Conservation (phyloP, 2,329 filamentous ascomycete genomes). For the Alternaria triticina region DNA sequence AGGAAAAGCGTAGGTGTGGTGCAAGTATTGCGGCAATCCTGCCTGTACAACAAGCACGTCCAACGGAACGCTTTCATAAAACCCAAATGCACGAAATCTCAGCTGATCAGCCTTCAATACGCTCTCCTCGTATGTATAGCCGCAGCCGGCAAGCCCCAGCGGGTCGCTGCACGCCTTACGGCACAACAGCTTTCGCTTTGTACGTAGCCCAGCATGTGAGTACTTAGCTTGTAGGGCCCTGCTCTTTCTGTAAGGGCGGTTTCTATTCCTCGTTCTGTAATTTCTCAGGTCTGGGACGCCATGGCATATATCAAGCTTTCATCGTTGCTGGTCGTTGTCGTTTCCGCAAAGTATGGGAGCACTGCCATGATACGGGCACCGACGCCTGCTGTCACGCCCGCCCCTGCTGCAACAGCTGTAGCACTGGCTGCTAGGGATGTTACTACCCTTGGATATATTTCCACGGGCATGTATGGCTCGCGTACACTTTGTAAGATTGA, state of each 20-base stretch:
- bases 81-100: background rate
- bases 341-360: background rate
- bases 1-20: background rate
- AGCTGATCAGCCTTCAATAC: slow-evolving; percentile 9
- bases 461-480: slow-evolving; percentile 6
- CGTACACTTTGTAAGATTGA: slow-evolving; percentile 15
- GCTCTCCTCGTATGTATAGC: background rate
- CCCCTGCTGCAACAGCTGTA: slow-evolving; percentile 13
- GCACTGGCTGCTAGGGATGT: slow-evolving; percentile 9
- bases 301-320: slow-evolving; percentile 7
- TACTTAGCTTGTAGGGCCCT: slow-evolving; percentile 1
- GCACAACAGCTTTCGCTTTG: background rate
- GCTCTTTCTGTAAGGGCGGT: background rate
- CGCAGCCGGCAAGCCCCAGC: slow-evolving; percentile 10
- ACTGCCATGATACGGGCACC: slow-evolving; percentile 12
- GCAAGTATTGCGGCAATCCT: background rate
- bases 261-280: background rate
- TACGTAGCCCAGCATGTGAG: background rate
- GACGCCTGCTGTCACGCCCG: slow-evolving; percentile 5
- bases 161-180: slow-evolving; percentile 9
- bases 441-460: slow-evolving; percentile 18
- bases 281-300: background rate
- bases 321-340: slow-evolving; percentile 4
- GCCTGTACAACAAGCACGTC: background rate
- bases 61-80: background rate